Percentiles rank a stretch among this genome's conserved stretches.
Evolutionary conservation across 2,329 filamentous ascomycete genomes (phyloP).

Genomic region (Epichloe gansuensis): DNA sequence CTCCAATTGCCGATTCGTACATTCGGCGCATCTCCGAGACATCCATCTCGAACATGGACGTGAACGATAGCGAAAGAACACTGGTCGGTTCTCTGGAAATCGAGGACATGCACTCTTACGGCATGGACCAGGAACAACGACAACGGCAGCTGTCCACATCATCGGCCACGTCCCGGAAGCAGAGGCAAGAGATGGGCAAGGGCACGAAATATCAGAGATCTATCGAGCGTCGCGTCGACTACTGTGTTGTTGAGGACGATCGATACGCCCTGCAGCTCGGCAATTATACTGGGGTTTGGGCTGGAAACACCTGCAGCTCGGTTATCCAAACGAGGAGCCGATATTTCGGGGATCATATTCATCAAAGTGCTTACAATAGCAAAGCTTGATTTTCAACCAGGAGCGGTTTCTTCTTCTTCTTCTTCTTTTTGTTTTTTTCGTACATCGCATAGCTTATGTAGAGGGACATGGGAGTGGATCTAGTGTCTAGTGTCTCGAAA

Average conservation of each 20-base stretch:
- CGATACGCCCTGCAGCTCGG: slow-evolving; percentile 4
- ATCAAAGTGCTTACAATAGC: slow-evolving; percentile 6
- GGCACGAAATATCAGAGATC: neutral
- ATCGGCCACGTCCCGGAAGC: neutral
- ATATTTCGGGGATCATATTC: slow-evolving; percentile 12
- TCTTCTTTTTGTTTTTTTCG: neutral
- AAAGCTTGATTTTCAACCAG: neutral
- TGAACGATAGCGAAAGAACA: slow-evolving; percentile 6
- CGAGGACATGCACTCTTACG: neutral
- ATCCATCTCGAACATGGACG: neutral
- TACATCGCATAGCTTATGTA: neutral
- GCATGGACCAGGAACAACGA: neutral
- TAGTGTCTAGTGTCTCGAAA: neutral
- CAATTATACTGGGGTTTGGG: slow-evolving; percentile 14
- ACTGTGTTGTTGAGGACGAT: slow-evolving; percentile 8
- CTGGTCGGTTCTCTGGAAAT: slow-evolving; percentile 1
- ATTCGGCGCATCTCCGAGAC: neutral
- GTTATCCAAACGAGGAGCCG: slow-evolving; percentile 8
- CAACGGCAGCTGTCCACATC: neutral
- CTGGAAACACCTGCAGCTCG: slow-evolving; percentile 5
- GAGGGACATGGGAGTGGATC: neutral
- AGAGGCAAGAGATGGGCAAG: neutral
- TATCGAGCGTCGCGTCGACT: slow-evolving; percentile 9
- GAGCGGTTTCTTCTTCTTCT: neutral
- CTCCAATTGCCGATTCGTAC: neutral